Evolutionary conservation across 352 stramenopile genomes (phyloP).

Genomic region (Phytophthora nicotianae): DNA sequence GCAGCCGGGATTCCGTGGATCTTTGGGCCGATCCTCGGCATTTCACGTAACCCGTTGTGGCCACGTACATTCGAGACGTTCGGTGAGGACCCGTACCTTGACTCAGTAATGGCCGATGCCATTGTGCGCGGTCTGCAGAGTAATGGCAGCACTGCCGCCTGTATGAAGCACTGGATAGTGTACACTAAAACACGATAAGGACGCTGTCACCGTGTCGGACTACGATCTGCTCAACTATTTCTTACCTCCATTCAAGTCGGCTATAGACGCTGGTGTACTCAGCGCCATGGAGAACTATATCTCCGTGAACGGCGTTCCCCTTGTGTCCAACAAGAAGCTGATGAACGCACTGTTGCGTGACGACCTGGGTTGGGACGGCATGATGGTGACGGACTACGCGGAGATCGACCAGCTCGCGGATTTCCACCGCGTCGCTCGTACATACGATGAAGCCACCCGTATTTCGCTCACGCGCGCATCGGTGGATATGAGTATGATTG

Average conservation of each 20-base stretch:
- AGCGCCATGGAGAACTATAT: conserved; percentile 94
- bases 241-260: conserved; percentile 79
- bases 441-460: conserved; percentile 46
- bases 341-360: conserved; percentile 72
- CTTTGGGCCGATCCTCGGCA: conserved; percentile 81
- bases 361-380: conserved; percentile 76
- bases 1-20: conserved; percentile 87
- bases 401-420: conserved; percentile 86
- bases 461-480: conserved; percentile 59
- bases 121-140: conserved; percentile 78
- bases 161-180: conserved; percentile 83
- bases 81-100: conserved; percentile 86
- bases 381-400: conserved; percentile 90
- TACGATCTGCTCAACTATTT: conserved; percentile 81
- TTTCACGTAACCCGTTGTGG: conserved; percentile 86
- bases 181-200: conserved; percentile 85
- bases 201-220: conserved; percentile 60
- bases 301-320: conserved; percentile 87
- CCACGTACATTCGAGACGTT: conserved; percentile 91
- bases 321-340: conserved; percentile 74
- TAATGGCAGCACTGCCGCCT: conserved; percentile 60
- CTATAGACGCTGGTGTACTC: conserved; percentile 67
- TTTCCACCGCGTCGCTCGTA: conserved; percentile 47
- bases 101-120: conserved; percentile 63
- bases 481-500: conserved; percentile 92